phyloP scores from a whole-genome alignment of 306 rosid genomes.

The Cucumis hystrix region DNA sequence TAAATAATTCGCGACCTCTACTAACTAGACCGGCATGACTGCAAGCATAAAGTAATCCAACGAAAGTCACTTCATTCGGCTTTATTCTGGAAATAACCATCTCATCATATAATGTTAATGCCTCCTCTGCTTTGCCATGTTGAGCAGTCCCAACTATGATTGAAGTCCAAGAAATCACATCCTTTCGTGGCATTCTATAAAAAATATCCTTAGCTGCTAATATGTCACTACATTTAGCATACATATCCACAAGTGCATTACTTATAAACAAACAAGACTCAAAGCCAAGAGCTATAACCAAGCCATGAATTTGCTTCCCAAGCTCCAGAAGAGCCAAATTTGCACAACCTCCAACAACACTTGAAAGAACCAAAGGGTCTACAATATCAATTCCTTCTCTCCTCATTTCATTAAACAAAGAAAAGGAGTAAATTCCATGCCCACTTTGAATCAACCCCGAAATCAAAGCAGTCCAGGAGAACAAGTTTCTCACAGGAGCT shows the following conservation, averaged over 20 bases:
- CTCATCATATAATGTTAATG: constrained; percentile 46
- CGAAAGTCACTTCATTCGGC: constrained; percentile 82
- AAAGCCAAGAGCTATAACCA: constrained; percentile 50
- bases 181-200: constrained; percentile 34
- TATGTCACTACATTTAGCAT: constrained; percentile 79
- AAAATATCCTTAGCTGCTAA: constrained; percentile 50
- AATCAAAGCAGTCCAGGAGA: constrained; percentile 80
- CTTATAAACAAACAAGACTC: constrained; percentile 69
- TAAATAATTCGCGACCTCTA: constrained; percentile 53
- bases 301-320: constrained; percentile 65
- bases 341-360: constrained; percentile 70
- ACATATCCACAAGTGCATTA: constrained; percentile 78
- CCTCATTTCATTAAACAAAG: constrained; percentile 54
- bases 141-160: constrained; percentile 76
- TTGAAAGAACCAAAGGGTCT: constrained; percentile 75
- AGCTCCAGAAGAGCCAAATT: constrained; percentile 56
- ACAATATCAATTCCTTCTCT: constrained; percentile 39
- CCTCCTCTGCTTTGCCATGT: constrained; percentile 64
- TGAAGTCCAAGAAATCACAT: constrained; percentile 88
- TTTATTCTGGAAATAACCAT: constrained; percentile 50
- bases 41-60: constrained; percentile 81
- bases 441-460: constrained; percentile 87
- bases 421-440: constrained; percentile 36
- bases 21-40: constrained; percentile 64
- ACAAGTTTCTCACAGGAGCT: constrained; percentile 37